phyloP scores from a whole-genome alignment of 164 flowering plant species.

The Saururus chinensis region DNA sequence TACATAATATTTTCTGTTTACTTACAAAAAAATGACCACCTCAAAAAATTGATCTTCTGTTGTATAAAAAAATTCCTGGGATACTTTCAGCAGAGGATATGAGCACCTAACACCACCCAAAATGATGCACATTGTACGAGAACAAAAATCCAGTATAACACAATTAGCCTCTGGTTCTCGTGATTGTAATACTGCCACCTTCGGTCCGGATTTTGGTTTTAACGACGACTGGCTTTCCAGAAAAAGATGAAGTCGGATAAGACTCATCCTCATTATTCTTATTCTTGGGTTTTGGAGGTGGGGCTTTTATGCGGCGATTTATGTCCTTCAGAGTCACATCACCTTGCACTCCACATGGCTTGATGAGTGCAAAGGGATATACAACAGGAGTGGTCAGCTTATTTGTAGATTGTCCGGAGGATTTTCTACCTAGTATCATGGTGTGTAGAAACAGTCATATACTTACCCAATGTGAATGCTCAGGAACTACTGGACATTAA shows the following conservation, averaged over 20 bases:
- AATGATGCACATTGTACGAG: too few relatives aligned
- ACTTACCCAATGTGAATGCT: background rate
- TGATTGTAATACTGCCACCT: conserved; percentile 95
- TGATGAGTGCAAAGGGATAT: conserved; percentile 83
- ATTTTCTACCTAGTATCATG: conserved; percentile 42
- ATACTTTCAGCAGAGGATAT: too few relatives aligned
- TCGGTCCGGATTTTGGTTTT: conserved; percentile 87
- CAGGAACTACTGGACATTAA: background rate
- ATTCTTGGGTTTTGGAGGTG: conserved; percentile 51
- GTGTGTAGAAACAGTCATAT: background rate
- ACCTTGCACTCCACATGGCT: conserved; percentile 72
- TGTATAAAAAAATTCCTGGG: too few relatives aligned
- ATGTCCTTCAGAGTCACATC: conserved; percentile 88
- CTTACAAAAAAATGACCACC: too few relatives aligned
- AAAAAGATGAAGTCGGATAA: conserved; percentile 80
- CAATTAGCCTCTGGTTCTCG: conserved; percentile 80
- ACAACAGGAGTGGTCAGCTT: conserved; percentile 68
- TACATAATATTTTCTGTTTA: too few relatives aligned
- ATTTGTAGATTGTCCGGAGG: conserved; percentile 44
- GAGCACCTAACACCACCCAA: too few relatives aligned
- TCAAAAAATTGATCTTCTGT: too few relatives aligned
- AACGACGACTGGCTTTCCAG: conserved; percentile 92
- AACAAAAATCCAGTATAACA: too few relatives aligned
- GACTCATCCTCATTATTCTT: conserved; percentile 31
- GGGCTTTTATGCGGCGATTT: conserved; percentile 67